Evolutionary conservation across 83 land plant species (phyloP), one percentile per base, ranked within the genome.

Genomic region (Larix sibirica): DNA sequence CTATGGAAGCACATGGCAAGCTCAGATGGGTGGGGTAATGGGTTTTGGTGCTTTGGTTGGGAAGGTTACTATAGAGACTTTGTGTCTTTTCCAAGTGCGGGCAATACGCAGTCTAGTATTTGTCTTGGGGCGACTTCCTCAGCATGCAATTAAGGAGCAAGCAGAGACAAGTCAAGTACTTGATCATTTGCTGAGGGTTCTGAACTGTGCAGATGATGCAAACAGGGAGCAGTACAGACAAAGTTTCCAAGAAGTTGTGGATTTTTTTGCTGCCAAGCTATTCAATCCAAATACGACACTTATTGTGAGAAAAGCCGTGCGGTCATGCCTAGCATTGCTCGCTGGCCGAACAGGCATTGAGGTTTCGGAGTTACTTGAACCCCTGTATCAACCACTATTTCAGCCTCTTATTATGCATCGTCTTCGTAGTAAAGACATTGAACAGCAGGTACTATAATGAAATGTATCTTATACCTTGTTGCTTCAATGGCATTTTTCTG

Each of bases 21-120:
- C 99, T 54, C 99, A 95, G 84, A 98, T 98, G 82, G 99, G 99
- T 21, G 99, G 99, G 75, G 99, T 98, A 3, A 91, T 96, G 96
- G 99, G 99, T 60, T 94, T 98, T 80, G 98, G 99, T 59, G 99
- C 99, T 69, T 90, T 98, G 83, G 97, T 98, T 81, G 99, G 99
- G 20, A 98, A 98, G 84, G 99, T 91, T 59, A 96, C 97, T 65
- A 97, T 93, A 54, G 99, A 98, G 36, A 93, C 92, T 81, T 74
- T 98, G 42, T 98, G 97, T 83, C 83, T 81, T 69, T 98, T 98
- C 75, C 99, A 98, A 89, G 97, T 98, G 3, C 84, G 83, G 80
- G 95, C 96, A 24, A 97, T 98, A 4, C 89, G 99, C 73, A 94
- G 98, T 33, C 86, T 98, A 59, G 90, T 98, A 14, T 93, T 91